phyloP scores from a whole-genome alignment of 176 grass and related monocot genomes.

The Alopecurus myosuroides region DNA sequence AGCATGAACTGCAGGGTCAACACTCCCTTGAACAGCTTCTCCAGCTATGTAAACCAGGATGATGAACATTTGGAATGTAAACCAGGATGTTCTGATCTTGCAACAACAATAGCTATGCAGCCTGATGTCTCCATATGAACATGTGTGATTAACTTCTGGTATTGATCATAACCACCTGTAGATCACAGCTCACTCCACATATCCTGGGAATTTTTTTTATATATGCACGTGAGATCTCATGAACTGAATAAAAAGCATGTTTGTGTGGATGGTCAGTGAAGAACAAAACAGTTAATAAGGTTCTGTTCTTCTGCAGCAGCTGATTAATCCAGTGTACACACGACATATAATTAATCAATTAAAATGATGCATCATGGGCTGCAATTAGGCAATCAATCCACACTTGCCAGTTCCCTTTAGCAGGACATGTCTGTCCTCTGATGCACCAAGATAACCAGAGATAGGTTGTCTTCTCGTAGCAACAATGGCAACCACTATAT shows the following conservation, averaged over 20 bases:
- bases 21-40: too few species aligned
- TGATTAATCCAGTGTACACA: neutral
- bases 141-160: too few species aligned
- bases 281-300: neutral
- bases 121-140: too few species aligned
- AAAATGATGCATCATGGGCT: neutral
- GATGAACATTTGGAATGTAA: too few species aligned
- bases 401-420: conserved; percentile 2
- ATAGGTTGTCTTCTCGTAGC: too few species aligned
- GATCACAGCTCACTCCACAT: neutral
- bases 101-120: too few species aligned
- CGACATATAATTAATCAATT: neutral
- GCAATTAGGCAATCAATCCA: too few species aligned
- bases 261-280: neutral
- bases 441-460: neutral
- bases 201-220: neutral
- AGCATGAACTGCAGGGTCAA: too few species aligned
- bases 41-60: too few species aligned
- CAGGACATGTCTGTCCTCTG: neutral
- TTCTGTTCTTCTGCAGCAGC: neutral
- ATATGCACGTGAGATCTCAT: neutral
- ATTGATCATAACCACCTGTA: neutral
- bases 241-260: neutral
- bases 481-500: too few species aligned
- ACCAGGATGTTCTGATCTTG: too few species aligned